These are phyloP conservation scores for Malassezia slooffiae DNA, from an alignment of 1,284 basidiomycete species.

Conservation along the genomic window DNA sequence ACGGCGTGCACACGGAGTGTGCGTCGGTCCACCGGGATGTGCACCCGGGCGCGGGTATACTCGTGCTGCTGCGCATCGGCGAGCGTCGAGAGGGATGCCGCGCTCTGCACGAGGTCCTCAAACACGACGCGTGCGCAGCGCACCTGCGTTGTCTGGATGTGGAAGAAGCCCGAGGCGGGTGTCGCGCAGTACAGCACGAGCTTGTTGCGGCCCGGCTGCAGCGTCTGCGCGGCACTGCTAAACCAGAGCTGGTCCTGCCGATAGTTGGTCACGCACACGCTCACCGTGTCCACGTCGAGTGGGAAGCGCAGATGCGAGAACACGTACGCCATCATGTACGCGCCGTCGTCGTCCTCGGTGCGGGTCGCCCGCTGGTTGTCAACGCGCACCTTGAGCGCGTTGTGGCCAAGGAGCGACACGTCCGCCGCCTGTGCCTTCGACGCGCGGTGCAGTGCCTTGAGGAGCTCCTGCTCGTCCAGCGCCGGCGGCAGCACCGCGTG, in stretches of 20 bases:
- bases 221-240: slow-evolving; percentile 16
- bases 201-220: slow-evolving; percentile 20
- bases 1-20: slow-evolving; percentile 17
- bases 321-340: slow-evolving; percentile 20
- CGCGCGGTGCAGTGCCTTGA: not conserved
- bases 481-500: not conserved
- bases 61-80: slow-evolving; percentile 8
- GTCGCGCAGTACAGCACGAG: slow-evolving; percentile 26
- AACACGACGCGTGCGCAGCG: slow-evolving; percentile 28
- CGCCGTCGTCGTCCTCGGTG: slow-evolving; percentile 25
- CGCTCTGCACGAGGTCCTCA: slow-evolving; percentile 18
- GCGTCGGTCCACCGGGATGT: slow-evolving; percentile 29
- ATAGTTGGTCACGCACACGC: slow-evolving; percentile 25
- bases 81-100: slow-evolving; percentile 1
- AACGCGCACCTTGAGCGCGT: slow-evolving; percentile 4
- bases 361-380: slow-evolving; percentile 3
- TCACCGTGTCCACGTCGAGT: slow-evolving; percentile 31
- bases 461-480: slow-evolving; percentile 3
- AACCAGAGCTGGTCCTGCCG: slow-evolving; percentile 29
- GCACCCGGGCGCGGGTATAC: slow-evolving; percentile 15
- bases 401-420: slow-evolving; percentile 12
- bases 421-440: not conserved
- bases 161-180: slow-evolving; percentile 25
- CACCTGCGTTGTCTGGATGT: slow-evolving; percentile 38
- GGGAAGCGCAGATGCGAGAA: slow-evolving; percentile 14